Percentiles rank a stretch among this genome's conserved stretches.
Conservation (phyloP, 495 filamentous ascomycete genomes). For the Hypoxylon trugodes region DNA sequence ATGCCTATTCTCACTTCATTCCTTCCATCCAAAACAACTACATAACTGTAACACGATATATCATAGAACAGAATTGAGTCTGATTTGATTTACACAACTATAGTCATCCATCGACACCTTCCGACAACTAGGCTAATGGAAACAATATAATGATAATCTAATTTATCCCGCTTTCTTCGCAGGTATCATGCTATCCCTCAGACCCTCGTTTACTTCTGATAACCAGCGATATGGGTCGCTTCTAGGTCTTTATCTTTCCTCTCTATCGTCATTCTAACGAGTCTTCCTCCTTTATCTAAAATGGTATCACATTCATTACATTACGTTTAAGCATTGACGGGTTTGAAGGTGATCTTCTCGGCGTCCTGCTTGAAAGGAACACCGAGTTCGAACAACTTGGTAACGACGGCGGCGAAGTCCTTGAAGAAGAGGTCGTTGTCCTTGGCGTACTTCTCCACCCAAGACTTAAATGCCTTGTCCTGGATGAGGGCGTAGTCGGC, state of each 20-base stretch:
- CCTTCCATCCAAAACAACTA: background rate
- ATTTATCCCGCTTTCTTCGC: background rate
- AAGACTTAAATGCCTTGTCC: constrained; percentile 86
- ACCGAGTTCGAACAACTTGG: constrained; percentile 91
- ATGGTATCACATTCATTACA: constrained; percentile 33
- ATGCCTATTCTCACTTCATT: no score
- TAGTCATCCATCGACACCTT: background rate
- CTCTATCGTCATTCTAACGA: constrained; percentile 16
- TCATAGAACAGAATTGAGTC: background rate
- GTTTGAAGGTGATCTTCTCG: constrained; percentile 80
- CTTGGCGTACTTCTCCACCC: constrained; percentile 90
- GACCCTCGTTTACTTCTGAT: background rate
- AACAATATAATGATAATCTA: constrained; percentile 18
- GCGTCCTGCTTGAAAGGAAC: constrained; percentile 81
- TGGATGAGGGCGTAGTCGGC: constrained; percentile 87
- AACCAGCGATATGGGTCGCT: constrained; percentile 13
- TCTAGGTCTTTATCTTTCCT: constrained; percentile 16
- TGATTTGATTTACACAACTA: constrained; percentile 8
- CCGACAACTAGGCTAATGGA: constrained; percentile 22
- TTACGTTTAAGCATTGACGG: constrained; percentile 49
- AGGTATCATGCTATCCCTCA: constrained; percentile 8
- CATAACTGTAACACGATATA: background rate
- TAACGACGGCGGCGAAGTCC: constrained; percentile 82
- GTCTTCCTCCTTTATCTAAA: constrained; percentile 21
- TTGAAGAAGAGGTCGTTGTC: constrained; percentile 92